These are phyloP conservation scores for Phylloporus sp. DNA, from an alignment of 768 basidiomycete species.

Conservation along the genomic window DNA sequence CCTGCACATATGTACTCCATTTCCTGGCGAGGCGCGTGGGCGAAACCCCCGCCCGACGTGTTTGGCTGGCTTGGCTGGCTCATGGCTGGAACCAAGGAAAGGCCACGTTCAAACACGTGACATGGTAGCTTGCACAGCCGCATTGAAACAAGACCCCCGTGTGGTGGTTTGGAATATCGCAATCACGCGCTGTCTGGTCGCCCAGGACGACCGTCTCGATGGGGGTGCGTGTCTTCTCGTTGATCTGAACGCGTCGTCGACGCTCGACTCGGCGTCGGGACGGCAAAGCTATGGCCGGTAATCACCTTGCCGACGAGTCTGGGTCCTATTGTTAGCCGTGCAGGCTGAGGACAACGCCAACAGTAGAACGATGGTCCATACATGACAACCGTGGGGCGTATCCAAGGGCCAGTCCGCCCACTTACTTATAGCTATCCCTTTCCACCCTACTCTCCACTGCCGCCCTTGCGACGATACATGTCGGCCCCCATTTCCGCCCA, in stretches of 20 bases:
- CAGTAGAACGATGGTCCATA: slow-evolving; percentile 31
- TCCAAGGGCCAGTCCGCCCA: slow-evolving; percentile 24
- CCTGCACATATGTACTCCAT: slow-evolving; percentile 91
- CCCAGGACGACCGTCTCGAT: slow-evolving; percentile 9
- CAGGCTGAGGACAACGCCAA: slow-evolving; percentile 22
- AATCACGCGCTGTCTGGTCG: slow-evolving; percentile 14
- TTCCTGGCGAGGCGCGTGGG: slow-evolving; percentile 46
- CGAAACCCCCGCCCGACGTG: slow-evolving; percentile 32
- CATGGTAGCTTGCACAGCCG: background rate
- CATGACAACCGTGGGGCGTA: slow-evolving; percentile 37
- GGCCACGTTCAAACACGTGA: slow-evolving; percentile 11
- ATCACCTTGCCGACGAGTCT: slow-evolving; percentile 65
- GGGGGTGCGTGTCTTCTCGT: too few species aligned
- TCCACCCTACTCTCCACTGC: slow-evolving; percentile 15
- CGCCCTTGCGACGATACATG: slow-evolving; percentile 15
- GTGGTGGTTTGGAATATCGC: background rate
- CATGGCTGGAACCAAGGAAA: slow-evolving; percentile 25
- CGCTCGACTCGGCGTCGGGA: slow-evolving; percentile 15
- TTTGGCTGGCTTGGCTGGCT: slow-evolving; percentile 35
- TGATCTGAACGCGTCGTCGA: slow-evolving; percentile 1
- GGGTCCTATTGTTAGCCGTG: slow-evolving; percentile 41
- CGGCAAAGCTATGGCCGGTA: slow-evolving; percentile 18
- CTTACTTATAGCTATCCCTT: slow-evolving; percentile 26
- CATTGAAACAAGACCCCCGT: too few species aligned
- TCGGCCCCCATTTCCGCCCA: slow-evolving; percentile 30